A percentile compares a stretch with the other conserved stretches of the same genome.
These are phyloP conservation scores for Arctium minus DNA, from an alignment of 129 eudicot genomes.

Conservation along the genomic window DNA sequence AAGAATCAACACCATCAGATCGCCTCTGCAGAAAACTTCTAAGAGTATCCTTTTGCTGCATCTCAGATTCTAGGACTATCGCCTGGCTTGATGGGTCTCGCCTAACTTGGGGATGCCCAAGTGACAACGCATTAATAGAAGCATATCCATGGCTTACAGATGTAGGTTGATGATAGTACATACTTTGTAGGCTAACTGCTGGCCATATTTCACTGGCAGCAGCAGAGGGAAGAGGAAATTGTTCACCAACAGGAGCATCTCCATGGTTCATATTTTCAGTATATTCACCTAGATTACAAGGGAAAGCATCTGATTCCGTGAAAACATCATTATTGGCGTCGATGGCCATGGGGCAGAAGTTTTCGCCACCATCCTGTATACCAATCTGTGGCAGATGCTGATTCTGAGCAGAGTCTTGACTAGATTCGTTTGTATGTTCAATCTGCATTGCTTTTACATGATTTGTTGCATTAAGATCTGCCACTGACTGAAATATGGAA, in stretches of 20 bases:
- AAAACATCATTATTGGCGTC: conserved; percentile 21
- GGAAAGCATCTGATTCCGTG: conserved; percentile 27
- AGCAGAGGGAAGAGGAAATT: conserved; percentile 32
- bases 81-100: conserved; percentile 29
- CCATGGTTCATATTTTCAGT: conserved; percentile 33
- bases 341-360: conserved; percentile 36
- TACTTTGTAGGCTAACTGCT: conserved; percentile 39
- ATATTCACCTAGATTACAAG: conserved; percentile 32
- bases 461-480: conserved; percentile 19
- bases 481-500: conserved; percentile 18
- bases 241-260: conserved; percentile 36
- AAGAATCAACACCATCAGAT: conserved; percentile 34
- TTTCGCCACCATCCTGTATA: conserved; percentile 24
- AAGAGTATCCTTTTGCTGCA: conserved; percentile 30
- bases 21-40: conserved; percentile 35
- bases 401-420: conserved; percentile 23
- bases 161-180: conserved; percentile 43
- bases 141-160: conserved; percentile 38
- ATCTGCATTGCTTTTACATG: conserved; percentile 14
- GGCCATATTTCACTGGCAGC: conserved; percentile 52
- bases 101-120: conserved; percentile 43
- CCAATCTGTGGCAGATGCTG: conserved; percentile 31
- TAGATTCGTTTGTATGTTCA: conserved; percentile 28
- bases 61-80: conserved; percentile 37
- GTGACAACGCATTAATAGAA: conserved; percentile 39